Percentiles rank a stretch among this genome's conserved stretches.
Evolutionary conservation across 2,329 filamentous ascomycete species (phyloP).

Genomic region (Clonostachys sp.): DNA sequence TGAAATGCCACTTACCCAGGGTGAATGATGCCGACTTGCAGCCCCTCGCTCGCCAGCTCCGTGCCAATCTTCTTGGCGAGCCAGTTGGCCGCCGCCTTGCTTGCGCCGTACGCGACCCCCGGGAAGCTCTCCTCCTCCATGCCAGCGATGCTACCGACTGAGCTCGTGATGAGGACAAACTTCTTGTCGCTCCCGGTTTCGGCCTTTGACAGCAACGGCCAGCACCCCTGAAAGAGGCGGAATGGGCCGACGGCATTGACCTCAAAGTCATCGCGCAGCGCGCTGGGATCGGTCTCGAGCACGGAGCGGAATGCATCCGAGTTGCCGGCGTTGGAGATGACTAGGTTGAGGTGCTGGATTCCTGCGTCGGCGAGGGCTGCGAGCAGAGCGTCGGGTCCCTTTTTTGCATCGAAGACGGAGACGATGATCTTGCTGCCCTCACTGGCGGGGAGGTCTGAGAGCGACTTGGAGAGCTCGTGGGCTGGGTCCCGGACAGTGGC

Average conservation of each 20-base stretch:
- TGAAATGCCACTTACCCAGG: constrained; percentile 16
- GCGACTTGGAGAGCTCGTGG: constrained; percentile 14
- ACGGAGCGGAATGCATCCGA: neutral
- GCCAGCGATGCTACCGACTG: constrained; percentile 6
- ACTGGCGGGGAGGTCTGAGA: constrained; percentile 27
- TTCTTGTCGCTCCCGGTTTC: constrained; percentile 16
- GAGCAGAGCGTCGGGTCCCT: constrained; percentile 20
- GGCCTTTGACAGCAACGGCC: constrained; percentile 26
- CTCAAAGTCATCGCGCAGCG: constrained; percentile 4
- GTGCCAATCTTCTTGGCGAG: constrained; percentile 19
- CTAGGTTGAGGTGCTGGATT: constrained; percentile 39
- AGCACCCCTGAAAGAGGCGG: constrained; percentile 35
- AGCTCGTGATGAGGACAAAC: constrained; percentile 7
- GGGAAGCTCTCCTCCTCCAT: constrained; percentile 16
- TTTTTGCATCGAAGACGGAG: constrained; percentile 22
- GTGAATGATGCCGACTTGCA: constrained; percentile 22
- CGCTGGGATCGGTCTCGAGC: constrained; percentile 1
- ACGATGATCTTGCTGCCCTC: constrained; percentile 27
- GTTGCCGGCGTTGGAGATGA: constrained; percentile 45
- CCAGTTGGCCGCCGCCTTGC: constrained; percentile 30
- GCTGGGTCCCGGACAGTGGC: constrained; percentile 28
- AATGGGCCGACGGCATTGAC: constrained; percentile 27
- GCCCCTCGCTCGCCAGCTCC: constrained; percentile 18
- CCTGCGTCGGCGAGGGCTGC: constrained; percentile 1
- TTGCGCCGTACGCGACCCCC: constrained; percentile 33